Base-by-base conservation (phyloP, 169 alveolate genomes). In the Eimeria tenella region DNA sequence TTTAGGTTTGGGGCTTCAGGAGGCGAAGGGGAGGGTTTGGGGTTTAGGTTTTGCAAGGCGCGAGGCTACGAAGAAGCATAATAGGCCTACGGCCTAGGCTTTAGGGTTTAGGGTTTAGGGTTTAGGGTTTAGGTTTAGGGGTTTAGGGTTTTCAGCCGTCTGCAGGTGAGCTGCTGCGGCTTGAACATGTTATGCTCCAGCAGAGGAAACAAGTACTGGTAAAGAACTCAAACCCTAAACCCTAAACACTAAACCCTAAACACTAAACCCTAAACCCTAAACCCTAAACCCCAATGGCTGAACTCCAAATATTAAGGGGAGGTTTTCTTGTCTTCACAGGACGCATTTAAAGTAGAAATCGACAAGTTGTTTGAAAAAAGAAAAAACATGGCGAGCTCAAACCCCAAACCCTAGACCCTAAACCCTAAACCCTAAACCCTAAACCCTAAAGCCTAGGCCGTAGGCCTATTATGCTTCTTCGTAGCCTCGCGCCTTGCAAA, bases 121-220 rank as follows among this genome's bases (percentile, higher is more conserved):
- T 6, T 63, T 63, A 63, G 23, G 25, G 74, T 17, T 63, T 63
- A 63, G 74, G 74, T n/a, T 63, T 63, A 3, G 21, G 74, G 74
- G 31, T 63, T 63, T 63, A 63, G 74, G 74, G 74, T 63, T 63
- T 63, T 31, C 42, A 63, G 74, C 42, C 23, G 74, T 63, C 21
- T 71, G 82, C 82, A 71, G 82, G 15, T 50, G 82, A 71, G 82
- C 82, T 71, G 1, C 55, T 71, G 82, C 82, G 82, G 52, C 82
- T 71, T 42, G 82, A 71, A 23, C 82, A 71, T n/a, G 82, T 71
- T 0, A 23, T 71, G 53, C 82, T 71, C 49, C n/a, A 6, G 19
- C 50, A 71, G 55, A 21, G 82, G 55, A 71, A 71, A 42, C 56
- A 21, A 71, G 82, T 71, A n/a, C 55, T 71, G 50, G 82, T 71